Conservation (phyloP, 2,329 filamentous ascomycete genomes). For the Penicillium italicum region DNA sequence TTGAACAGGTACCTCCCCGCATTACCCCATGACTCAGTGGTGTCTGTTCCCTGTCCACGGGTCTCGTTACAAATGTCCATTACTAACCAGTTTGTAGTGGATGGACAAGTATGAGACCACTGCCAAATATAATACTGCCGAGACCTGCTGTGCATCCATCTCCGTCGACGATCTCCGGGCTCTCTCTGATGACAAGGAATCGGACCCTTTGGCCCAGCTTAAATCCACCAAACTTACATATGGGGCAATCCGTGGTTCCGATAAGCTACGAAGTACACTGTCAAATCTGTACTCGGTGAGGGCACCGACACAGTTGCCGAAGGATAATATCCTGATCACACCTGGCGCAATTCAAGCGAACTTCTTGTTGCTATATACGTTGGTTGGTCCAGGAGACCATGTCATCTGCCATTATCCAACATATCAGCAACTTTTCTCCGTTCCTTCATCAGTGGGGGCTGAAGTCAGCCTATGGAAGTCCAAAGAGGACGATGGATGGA, state of each 20-base stretch:
- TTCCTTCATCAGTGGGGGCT: slow-evolving; percentile 70
- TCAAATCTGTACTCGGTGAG: slow-evolving; percentile 62
- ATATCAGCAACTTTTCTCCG: slow-evolving; percentile 77
- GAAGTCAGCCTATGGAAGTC: slow-evolving; percentile 75
- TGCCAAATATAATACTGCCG: slow-evolving; percentile 55
- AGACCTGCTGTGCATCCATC: slow-evolving; percentile 56
- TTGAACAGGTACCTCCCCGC: slow-evolving; percentile 60
- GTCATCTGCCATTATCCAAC: slow-evolving; percentile 83
- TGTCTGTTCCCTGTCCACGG: neutral
- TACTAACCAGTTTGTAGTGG: slow-evolving; percentile 43
- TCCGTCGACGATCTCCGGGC: slow-evolving; percentile 52
- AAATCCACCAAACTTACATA: slow-evolving; percentile 63
- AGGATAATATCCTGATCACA: slow-evolving; percentile 69
- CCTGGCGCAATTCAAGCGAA: slow-evolving; percentile 82
- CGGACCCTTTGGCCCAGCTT: slow-evolving; percentile 41
- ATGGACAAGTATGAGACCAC: slow-evolving; percentile 54
- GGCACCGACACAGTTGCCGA: slow-evolving; percentile 45
- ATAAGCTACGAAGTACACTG: slow-evolving; percentile 60
- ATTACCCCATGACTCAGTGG: slow-evolving; percentile 27
- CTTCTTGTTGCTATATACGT: slow-evolving; percentile 68
- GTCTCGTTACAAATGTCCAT: neutral
- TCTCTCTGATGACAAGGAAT: slow-evolving; percentile 52
- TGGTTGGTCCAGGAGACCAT: slow-evolving; percentile 74
- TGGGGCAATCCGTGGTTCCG: slow-evolving; percentile 67
- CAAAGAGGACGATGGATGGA: slow-evolving; percentile 60